Evolutionary conservation across 352 stramenopile species (phyloP).

Genomic region (Hyaloperonospora arabidopsidis): DNA sequence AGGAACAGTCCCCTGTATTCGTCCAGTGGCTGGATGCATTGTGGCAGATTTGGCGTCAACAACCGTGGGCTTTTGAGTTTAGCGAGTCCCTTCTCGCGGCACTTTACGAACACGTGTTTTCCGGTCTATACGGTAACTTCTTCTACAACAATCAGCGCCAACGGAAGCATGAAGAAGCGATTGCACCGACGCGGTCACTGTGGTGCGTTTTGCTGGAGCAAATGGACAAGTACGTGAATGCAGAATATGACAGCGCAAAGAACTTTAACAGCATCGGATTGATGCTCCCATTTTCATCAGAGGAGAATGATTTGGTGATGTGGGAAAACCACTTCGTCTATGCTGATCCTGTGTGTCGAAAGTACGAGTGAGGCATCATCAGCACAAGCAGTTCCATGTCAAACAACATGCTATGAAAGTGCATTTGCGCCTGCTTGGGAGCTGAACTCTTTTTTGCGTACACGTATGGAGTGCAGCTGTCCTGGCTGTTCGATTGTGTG

Average conservation of each 20-base stretch:
- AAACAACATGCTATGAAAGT: slow-evolving; percentile 2
- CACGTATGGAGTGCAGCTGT: neutral
- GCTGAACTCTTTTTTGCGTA: neutral
- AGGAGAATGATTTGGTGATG: slow-evolving; percentile 77
- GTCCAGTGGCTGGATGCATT: slow-evolving; percentile 98
- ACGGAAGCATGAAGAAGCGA: slow-evolving; percentile 52
- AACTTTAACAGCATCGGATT: slow-evolving; percentile 84
- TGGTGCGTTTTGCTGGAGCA: slow-evolving; percentile 60
- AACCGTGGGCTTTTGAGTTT: slow-evolving; percentile 97
- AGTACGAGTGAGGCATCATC: slow-evolving; percentile 50
- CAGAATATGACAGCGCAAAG: slow-evolving; percentile 75
- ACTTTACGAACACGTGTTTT: slow-evolving; percentile 95
- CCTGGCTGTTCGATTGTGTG: neutral
- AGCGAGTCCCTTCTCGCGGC: slow-evolving; percentile 88
- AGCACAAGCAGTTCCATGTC: neutral
- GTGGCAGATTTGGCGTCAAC: slow-evolving; percentile 95
- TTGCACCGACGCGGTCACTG: slow-evolving; percentile 54
- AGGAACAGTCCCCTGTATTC: slow-evolving; percentile 98
- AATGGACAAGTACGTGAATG: slow-evolving; percentile 67
- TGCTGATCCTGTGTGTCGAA: slow-evolving; percentile 78
- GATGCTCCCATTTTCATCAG: slow-evolving; percentile 68
- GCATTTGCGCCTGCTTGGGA: neutral
- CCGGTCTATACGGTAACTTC: slow-evolving; percentile 95
- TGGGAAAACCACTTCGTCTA: slow-evolving; percentile 78
- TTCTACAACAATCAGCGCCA: slow-evolving; percentile 94